Evolutionary conservation across 495 filamentous ascomycete genomes (phyloP), one percentile per base, ranked within the genome.

Genomic region (Elasticomyces elasticus): DNA sequence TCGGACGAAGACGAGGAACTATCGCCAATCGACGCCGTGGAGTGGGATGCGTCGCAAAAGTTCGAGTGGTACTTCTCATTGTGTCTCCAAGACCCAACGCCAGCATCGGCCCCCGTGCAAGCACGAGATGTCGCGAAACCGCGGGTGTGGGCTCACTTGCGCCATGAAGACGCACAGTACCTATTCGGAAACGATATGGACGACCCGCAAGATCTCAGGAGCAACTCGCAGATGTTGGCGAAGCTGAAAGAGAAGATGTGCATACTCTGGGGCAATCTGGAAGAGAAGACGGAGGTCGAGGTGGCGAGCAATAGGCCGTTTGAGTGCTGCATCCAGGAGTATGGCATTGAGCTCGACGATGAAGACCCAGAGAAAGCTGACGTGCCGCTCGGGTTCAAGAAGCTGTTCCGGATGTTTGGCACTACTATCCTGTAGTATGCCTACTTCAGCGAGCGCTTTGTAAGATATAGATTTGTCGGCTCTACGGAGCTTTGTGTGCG

Each of bases 211-310:
- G 50, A 62, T 66, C 77, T 95, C 7, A 77, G 76, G 17, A 62
- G 62, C 46, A 66, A 84, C 31, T 35, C 63, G 5, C 31, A 62
- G 0, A 58, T 64, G 2, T 66, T 94, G 6, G 59, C 40, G 24
- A 50, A 66, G 7, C 67, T 96, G 1, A 72, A 77, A 35, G 80
- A 94, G 62, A 82, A 81, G 62, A 76, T 95, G 15, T 90, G 82
- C 66, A 70, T 78, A 27, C 74, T 97, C 7, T 97, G 91, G 89
- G 91, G 91, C 2, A 76, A 94, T 54, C 76, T 96, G 6, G 83
- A 87, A 65, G 88, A 94, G 19, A 58, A 56, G 26, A 42, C 22
- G 89, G 42, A 87, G 85, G 56, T 55, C 41, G 25, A 60, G 51
- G 33, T 22, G 31, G 33, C 31, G 22, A 64, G 54, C 25, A 69